Base-by-base conservation (phyloP, 2,329 filamentous ascomycete species). In the Nigrospora osmanthi region DNA sequence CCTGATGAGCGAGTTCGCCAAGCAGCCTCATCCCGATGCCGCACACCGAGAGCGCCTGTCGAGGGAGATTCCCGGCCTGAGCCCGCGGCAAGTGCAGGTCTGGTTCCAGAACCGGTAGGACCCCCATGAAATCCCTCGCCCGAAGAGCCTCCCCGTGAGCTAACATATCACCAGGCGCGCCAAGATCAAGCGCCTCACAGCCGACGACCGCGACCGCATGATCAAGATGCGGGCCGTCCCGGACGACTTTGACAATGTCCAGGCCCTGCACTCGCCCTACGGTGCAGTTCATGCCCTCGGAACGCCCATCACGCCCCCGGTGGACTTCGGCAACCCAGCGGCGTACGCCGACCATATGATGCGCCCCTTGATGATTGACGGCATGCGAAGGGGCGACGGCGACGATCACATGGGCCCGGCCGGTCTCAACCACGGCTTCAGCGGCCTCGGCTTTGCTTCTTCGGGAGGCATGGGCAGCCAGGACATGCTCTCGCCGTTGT, bases 21-120 rank as follows among this genome's bases (percentile, higher is more conserved):
- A 93, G 56, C 89, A 97, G 61, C 88, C 90, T 19, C 90, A 96
- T 61, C 90, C 90, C 9, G 90, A 97, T 67, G 90, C 90, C 35
- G 87, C 87, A 39, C 89, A 95, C 63, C 78, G 90, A 50, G 90
- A 95, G 62, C 78, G 89, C 39, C 72, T 97, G 34, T 91, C 90
- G 4, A 75, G 85, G 51, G 89, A 96, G 62, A 96, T 97, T 38
- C 90, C 91, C 31, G 91, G 90, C 1, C 69, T 97, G 40, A 95
- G 87, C 57, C 88, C 90, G 34, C 81, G 90, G 49, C 90, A 97
- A 62, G 91, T 97, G 19, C 90, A 97, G 65, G 90, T 97, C 41
- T 97, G 90, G 91, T 97, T 97, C 67, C 90, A 97, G 66, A 97
- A 97, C 67, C 81, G 90, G 90, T 95, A 76, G 56, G 75, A n/a